Base-by-base conservation (phyloP, 2,329 filamentous ascomycete species). In the Cordyceps sp. region DNA sequence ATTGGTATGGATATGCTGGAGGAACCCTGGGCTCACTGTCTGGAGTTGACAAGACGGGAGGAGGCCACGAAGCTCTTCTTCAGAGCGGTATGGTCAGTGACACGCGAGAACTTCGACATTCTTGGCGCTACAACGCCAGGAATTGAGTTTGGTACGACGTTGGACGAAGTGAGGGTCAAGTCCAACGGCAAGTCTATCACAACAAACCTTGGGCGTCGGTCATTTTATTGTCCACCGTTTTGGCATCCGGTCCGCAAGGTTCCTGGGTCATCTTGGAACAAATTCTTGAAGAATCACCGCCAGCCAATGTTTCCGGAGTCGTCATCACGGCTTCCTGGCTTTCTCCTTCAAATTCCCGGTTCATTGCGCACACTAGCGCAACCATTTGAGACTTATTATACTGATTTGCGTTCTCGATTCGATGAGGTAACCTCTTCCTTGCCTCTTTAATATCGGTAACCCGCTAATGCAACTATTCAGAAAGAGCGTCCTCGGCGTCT, bases 181-280 rank as follows among this genome's bases (percentile, higher is more conserved):
- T 15, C 30, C 5, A 32, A 38, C 12, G 45, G 45, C 7, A 36
- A 21, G 12, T 33, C 37, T 19, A 32, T 46, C 9, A 15, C 45
- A 10, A 38, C 35, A 15, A 40, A 29, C 16, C 29, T 41, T 10
- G 38, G 33, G 10, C 18, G 31, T 10, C 25, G 34, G 2, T 15
- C 22, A 6, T 45, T 38, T 39, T 33, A 30, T 14, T 20, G 32
- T 12, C 33, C 37, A 4, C 39, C 40, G 9, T 26, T 33, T 31
- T 44, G 40, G 37, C 40, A 46, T 18, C 44, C 44, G 14, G 39
- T 39, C 26, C 30, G 34, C 17, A 36, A 31, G 10, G 30, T 40
- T 2, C 42, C 42, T 9, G 44, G 44, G 5, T 43, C 42, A 9
- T 33, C 38, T 14, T 46, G 44, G 44, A 45, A 45, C 33, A 43